Conservation (phyloP, 192 early-diverging fungal genomes). For the Powellomyces hirtus region DNA sequence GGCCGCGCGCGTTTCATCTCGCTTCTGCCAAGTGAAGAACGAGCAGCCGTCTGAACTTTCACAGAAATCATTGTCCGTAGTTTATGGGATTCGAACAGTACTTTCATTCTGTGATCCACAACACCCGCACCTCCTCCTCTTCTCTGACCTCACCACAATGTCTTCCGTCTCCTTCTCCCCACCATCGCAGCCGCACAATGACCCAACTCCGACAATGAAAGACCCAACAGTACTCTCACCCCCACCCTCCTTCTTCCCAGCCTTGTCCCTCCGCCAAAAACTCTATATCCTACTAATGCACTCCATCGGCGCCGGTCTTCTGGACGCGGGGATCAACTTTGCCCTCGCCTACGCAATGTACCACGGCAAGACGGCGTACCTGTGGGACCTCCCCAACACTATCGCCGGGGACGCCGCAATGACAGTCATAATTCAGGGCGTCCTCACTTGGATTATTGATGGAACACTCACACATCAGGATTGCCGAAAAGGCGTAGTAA, state of each 20-base stretch:
- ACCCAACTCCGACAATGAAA: too few relatives aligned
- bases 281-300: conserved; percentile 23
- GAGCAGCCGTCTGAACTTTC: too few relatives aligned
- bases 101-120: too few relatives aligned
- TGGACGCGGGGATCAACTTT: conserved; percentile 26
- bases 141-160: too few relatives aligned
- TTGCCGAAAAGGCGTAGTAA: conserved; percentile 8
- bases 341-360: conserved; percentile 23
- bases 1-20: too few relatives aligned
- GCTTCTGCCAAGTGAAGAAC: too few relatives aligned
- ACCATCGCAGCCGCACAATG: too few relatives aligned
- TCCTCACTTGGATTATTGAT: conserved; percentile 23
- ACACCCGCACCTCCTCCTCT: too few relatives aligned
- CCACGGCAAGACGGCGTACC: background rate
- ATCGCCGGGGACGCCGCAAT: conserved; percentile 28
- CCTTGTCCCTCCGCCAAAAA: conserved; percentile 13
- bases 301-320: conserved; percentile 14
- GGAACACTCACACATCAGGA: conserved; percentile 14
- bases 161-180: too few relatives aligned
- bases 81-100: too few relatives aligned
- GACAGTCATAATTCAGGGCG: conserved; percentile 15
- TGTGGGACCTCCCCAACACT: conserved; percentile 23
- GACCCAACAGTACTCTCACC: too few relatives aligned
- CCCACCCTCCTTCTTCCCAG: background rate
- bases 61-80: too few relatives aligned